Evolutionary conservation across 768 basidiomycete genomes (phyloP).

Genomic region (Naematelia aurantialba): DNA sequence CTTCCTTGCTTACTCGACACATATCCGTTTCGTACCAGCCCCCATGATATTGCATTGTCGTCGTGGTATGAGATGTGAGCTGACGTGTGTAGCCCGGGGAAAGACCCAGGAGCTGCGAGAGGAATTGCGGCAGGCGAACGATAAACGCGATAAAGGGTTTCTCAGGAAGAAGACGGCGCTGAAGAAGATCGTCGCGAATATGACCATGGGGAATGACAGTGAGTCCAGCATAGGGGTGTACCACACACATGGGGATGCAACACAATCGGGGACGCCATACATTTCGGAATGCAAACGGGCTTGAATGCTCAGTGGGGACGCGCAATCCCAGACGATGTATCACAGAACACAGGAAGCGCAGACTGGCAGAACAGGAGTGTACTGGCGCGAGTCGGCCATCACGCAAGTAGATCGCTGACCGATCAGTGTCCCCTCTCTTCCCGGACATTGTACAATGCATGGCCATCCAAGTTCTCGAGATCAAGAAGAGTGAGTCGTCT

Average conservation of each 20-base stretch:
- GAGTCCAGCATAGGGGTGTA: slow-evolving; percentile 51
- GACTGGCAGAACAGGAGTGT: no score
- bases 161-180: slow-evolving; percentile 86
- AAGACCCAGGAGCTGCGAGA: slow-evolving; percentile 71
- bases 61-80: not conserved
- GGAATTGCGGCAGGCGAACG: slow-evolving; percentile 82
- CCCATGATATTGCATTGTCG: no score
- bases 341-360: no score
- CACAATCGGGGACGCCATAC: no score
- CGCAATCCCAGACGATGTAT: no score
- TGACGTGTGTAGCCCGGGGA: slow-evolving; percentile 41
- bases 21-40: not conserved
- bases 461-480: slow-evolving; percentile 89
- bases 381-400: no score
- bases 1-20: not conserved
- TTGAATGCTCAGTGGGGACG: no score
- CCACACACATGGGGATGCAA: no score
- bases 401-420: not conserved
- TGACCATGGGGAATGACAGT: slow-evolving; percentile 99
- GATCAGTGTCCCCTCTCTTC: slow-evolving; percentile 84
- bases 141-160: slow-evolving; percentile 91
- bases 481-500: slow-evolving; percentile 84
- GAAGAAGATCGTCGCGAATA: slow-evolving; percentile 98
- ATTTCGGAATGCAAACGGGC: no score
- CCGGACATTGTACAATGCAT: slow-evolving; percentile 93